Evolutionary conservation across 2,329 filamentous ascomycete species (phyloP), one percentile per base, ranked within the genome.

Genomic region (Rutstroemia sp.): DNA sequence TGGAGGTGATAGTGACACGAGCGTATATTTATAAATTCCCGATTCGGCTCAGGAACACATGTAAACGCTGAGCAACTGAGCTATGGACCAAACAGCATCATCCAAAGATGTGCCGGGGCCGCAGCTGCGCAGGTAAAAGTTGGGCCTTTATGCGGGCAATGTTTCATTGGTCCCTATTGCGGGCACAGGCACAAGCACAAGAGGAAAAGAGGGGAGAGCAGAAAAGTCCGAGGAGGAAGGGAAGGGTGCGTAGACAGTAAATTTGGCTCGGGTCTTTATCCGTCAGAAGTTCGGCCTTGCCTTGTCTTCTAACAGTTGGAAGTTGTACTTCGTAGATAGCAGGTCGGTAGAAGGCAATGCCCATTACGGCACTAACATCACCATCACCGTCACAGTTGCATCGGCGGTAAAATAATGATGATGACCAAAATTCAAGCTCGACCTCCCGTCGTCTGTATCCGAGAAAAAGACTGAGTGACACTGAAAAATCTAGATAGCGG

Each of bases 31-130:
- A 44, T 55, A 55, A 50, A 34, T 38, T 25, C 14, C 38, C 21
- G 34, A 48, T 46, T 54, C 52, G 52, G 25, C 23, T 44, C 52
- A 55, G 25, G 53, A 55, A 50, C 53, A 50, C 23, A 25, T 49
- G 21, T 34, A 49, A 21, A 54, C 34, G 46, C 45, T 42, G 45
- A 54, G 21, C 14, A 42, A n/a, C 10, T 30, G 34, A 34, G 27
- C 21, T 25, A 44, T 25, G 23, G 19, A 50, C 25, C 46, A 50
- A 42, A 55, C 25, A 37, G 21, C 21, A 4, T 34, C 19, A 37
- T 23, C 19, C 19, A 27, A 42, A 41, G 25, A 54, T 44, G 48
- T 54, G 45, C 52, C 52, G 17, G 45, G 17, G 45, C 23, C 37
- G 14, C 23, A 54, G 34, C 47, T n/a, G 46, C 12, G 21, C 5